Percentiles rank a stretch among this genome's conserved stretches.
phyloP scores from a whole-genome alignment of 805 yeast genomes.

The Kodamaea leandrae region DNA sequence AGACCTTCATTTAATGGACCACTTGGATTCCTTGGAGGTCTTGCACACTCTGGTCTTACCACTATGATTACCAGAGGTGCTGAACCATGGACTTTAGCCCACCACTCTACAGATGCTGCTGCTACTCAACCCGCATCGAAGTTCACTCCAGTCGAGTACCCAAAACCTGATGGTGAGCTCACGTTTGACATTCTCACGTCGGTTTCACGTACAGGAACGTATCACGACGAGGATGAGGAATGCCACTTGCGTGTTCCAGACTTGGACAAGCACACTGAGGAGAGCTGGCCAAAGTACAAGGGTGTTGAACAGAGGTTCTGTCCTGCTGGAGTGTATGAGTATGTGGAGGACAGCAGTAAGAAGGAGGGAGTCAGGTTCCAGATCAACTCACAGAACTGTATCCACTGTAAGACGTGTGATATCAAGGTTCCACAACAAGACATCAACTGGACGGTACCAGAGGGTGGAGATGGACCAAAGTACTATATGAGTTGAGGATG shows the following conservation, averaged over 20 bases:
- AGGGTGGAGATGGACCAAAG: constrained; percentile 98
- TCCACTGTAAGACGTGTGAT: constrained; percentile 98
- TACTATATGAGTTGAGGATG: constrained; percentile 68
- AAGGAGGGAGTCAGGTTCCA: constrained; percentile 75
- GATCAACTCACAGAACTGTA: constrained; percentile 95
- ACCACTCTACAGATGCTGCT: constrained; percentile 66
- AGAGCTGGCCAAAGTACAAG: constrained; percentile 68
- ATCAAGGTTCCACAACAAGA: constrained; percentile 95
- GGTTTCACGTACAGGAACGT: constrained; percentile 95
- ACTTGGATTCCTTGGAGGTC: constrained; percentile 78
- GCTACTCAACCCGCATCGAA: constrained; percentile 67
- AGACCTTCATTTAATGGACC: constrained; percentile 85
- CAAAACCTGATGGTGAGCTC: constrained; percentile 92
- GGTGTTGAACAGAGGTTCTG: constrained; percentile 93
- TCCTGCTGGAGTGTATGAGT: constrained; percentile 98
- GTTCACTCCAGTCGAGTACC: constrained; percentile 75
- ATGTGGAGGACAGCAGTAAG: constrained; percentile 62
- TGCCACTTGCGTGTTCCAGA: constrained; percentile 72
- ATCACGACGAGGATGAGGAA: constrained; percentile 90
- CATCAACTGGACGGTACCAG: constrained; percentile 96
- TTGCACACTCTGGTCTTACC: constrained; percentile 79
- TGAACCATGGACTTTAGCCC: constrained; percentile 85
- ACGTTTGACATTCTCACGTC: constrained; percentile 91
- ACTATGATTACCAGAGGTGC: constrained; percentile 75
- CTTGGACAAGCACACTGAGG: constrained; percentile 68